Evolutionary conservation across 2,329 filamentous ascomycete species (phyloP).

Genomic region (Diaporthe ampelina): DNA sequence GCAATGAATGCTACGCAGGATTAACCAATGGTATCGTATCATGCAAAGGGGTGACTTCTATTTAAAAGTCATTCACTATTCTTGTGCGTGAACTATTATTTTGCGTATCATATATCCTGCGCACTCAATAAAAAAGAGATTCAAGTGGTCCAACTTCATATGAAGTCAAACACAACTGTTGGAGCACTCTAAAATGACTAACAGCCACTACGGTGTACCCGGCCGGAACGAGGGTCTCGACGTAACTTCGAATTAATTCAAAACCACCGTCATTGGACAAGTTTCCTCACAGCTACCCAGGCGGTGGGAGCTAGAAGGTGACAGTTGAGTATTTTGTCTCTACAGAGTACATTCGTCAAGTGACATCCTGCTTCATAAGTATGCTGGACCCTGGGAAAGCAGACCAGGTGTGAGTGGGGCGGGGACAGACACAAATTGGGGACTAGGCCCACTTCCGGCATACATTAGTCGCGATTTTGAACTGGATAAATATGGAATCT

Average conservation of each 20-base stretch:
- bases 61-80: no score
- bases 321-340: no score
- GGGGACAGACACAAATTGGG: neutral
- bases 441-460: neutral
- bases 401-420: neutral
- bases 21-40: neutral
- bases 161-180: no score
- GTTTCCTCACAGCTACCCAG: neutral
- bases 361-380: neutral
- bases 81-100: no score
- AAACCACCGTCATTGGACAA: slow-evolving; percentile 12
- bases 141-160: no score
- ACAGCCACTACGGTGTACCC: slow-evolving; percentile 1
- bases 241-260: neutral
- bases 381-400: no score
- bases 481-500: neutral
- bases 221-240: neutral
- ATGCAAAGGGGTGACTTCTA: neutral
- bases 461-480: neutral
- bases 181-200: neutral
- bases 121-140: no score
- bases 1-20: neutral
- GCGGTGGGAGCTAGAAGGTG: no score
- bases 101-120: no score
- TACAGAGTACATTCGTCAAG: no score